phyloP scores from a whole-genome alignment of 73 alveolate species.

The Tetrahymena borealis region DNA sequence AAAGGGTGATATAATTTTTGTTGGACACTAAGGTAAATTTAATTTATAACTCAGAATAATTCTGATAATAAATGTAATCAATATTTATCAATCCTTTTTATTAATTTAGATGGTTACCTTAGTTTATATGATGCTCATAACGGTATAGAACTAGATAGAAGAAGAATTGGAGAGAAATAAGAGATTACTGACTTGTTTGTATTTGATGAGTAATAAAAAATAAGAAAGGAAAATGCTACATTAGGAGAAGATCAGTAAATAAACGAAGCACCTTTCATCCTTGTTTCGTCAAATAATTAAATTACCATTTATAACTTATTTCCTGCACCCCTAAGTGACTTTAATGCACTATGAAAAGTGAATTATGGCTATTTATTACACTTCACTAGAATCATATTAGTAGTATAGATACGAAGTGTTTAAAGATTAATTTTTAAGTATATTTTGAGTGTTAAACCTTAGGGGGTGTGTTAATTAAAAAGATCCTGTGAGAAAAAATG shows the following conservation, averaged over 20 bases:
- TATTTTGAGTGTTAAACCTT: no score
- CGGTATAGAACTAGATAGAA: not conserved
- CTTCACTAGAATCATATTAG: no score
- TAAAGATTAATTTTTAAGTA: no score
- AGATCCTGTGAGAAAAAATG: no score
- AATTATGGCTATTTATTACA: no score
- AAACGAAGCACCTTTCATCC: not conserved
- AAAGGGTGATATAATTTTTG: not conserved
- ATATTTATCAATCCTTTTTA: not conserved
- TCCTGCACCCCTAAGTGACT: not conserved
- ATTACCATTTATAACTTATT: not conserved
- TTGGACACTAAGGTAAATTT: not conserved
- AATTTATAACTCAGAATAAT: not conserved
- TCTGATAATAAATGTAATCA: not conserved
- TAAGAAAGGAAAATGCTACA: not conserved
- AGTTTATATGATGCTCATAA: not conserved
- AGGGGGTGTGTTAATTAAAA: no score
- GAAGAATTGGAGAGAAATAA: not conserved
- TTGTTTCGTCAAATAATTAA: not conserved
- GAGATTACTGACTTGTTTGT: not conserved
- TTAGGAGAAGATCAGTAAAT: not conserved
- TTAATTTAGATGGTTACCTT: not conserved
- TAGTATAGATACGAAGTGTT: no score
- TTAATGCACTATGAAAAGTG: not conserved
- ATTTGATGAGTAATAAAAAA: not conserved